phyloP scores from a whole-genome alignment of 805 yeast genomes.

The Priceomyces castillae region DNA sequence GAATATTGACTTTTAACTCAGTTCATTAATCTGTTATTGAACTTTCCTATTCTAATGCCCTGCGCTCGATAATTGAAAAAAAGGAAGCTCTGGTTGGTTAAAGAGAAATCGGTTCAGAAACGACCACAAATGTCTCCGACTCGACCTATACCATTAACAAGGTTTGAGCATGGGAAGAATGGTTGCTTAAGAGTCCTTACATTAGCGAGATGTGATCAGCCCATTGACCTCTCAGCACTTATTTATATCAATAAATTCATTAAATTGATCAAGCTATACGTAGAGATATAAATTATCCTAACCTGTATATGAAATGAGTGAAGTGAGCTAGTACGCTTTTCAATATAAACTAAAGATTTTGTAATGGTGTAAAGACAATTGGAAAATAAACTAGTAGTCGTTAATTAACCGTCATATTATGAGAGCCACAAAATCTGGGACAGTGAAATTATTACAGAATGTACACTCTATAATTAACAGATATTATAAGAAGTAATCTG shows the following conservation, averaged over 20 bases:
- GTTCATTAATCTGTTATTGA: neutral
- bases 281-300: neutral
- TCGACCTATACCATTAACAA: too few relatives aligned
- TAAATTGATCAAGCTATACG: neutral
- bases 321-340: neutral
- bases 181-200: slow-evolving; percentile 3
- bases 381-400: neutral
- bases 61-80: slow-evolving; percentile 11
- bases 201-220: neutral
- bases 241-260: neutral
- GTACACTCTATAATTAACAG: neutral
- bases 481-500: slow-evolving; percentile 81
- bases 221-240: too few relatives aligned
- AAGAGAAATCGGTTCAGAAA: slow-evolving; percentile 6
- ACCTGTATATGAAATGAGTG: neutral
- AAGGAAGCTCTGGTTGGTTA: slow-evolving; percentile 32
- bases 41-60: neutral
- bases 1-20: neutral
- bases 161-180: too few relatives aligned
- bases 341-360: slow-evolving; percentile 1
- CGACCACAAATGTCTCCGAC: slow-evolving; percentile 1
- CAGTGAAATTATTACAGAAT: neutral
- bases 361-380: neutral
- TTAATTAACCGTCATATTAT: neutral
- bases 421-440: slow-evolving; percentile 1